These are phyloP conservation scores for Aureobasidium pullulans DNA, from an alignment of 2,329 filamentous ascomycete genomes.

Conservation along the genomic window DNA sequence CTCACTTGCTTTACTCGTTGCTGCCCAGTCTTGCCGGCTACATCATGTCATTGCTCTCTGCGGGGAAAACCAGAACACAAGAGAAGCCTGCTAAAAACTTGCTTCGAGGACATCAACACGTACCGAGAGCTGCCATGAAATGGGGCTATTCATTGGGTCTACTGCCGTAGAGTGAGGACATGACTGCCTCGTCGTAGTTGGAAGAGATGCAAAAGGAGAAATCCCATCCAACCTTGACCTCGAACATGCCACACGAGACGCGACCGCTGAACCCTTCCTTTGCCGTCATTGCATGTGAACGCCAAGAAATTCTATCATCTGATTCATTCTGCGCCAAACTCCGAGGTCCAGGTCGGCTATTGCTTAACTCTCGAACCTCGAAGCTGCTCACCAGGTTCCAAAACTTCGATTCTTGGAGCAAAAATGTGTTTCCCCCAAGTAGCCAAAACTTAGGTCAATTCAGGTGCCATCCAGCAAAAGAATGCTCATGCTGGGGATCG, in stretches of 20 bases:
- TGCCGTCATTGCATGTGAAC: conserved; percentile 10
- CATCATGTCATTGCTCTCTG: conserved; percentile 7
- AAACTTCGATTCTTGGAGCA: not conserved
- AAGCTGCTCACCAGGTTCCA: too few species aligned
- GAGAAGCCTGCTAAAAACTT: not conserved
- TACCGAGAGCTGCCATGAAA: conserved; percentile 11
- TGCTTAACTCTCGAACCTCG: too few species aligned
- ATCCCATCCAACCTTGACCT: not conserved
- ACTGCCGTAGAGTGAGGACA: not conserved
- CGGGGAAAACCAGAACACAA: not conserved
- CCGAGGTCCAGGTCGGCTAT: not conserved
- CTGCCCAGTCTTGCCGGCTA: not conserved
- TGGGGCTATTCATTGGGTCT: not conserved
- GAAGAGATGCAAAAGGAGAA: not conserved
- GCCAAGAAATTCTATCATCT: not conserved
- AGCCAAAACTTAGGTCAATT: too few species aligned
- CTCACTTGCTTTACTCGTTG: not conserved
- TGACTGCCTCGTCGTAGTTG: not conserved
- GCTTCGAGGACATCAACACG: not conserved
- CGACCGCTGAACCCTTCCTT: not conserved
- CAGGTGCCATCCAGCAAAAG: not conserved
- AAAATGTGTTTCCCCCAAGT: not conserved
- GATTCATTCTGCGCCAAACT: not conserved
- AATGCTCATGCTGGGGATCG: conserved; percentile 20
- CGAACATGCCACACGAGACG: conserved; percentile 5